Conservation (phyloP, 192 early-diverging fungal genomes). For the Coemansia biformis region DNA sequence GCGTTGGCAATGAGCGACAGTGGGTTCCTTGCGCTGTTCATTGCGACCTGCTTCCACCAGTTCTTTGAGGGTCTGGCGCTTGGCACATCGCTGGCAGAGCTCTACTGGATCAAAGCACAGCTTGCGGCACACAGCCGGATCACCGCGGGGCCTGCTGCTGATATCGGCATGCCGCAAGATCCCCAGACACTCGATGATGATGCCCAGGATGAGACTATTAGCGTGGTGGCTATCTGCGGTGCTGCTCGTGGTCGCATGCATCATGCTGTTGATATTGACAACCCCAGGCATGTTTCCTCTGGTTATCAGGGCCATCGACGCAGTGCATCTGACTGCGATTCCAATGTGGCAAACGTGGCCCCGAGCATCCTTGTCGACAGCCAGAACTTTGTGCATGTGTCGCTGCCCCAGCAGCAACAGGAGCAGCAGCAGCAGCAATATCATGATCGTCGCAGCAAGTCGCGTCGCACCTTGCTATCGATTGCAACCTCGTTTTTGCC, state of each 20-base stretch:
- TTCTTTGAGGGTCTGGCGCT: slow-evolving; percentile 72
- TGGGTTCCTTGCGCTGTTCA: slow-evolving; percentile 55
- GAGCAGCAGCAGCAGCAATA: no score
- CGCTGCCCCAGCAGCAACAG: neutral
- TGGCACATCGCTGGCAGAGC: slow-evolving; percentile 62
- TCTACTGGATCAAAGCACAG: slow-evolving; percentile 49
- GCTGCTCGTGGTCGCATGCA: no score
- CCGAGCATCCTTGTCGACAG: slow-evolving; percentile 1
- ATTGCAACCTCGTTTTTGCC: slow-evolving; percentile 45
- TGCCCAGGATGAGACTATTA: no score
- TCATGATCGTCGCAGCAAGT: slow-evolving; percentile 15
- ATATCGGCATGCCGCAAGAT: no score
- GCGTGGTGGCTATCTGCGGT: no score
- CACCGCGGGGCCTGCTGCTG: neutral
- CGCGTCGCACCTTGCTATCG: slow-evolving; percentile 32
- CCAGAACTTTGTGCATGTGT: slow-evolving; percentile 18
- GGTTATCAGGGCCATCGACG: no score
- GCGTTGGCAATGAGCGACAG: slow-evolving; percentile 45
- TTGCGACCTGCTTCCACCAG: slow-evolving; percentile 67
- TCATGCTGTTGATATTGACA: no score
- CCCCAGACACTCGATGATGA: no score
- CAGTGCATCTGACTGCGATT: neutral
- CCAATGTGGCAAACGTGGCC: neutral
- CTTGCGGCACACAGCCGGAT: slow-evolving; percentile 3
- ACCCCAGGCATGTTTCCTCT: neutral